Conservation (phyloP, 495 filamentous ascomycete species). For the Darksidea phi region DNA sequence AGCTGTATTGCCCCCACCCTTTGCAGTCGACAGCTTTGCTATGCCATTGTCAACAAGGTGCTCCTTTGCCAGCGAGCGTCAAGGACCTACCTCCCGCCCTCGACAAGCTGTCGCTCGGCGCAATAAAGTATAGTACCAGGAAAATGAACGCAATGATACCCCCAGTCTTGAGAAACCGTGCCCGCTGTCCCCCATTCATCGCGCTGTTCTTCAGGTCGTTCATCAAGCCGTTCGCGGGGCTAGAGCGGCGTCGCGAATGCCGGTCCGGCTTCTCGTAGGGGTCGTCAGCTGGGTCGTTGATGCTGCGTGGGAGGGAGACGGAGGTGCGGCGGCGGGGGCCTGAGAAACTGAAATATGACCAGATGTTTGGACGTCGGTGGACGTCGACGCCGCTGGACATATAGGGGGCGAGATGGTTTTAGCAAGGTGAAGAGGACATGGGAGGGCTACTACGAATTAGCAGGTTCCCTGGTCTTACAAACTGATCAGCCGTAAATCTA, state of each 20-base stretch:
- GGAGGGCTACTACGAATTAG: background rate
- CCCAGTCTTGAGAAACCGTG: conserved; percentile 78
- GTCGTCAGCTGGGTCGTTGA: conserved; percentile 37
- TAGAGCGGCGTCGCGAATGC: conserved; percentile 32
- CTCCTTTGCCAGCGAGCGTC: conserved; percentile 11
- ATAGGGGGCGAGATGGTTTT: conserved; percentile 19
- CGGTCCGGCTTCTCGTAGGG: conserved; percentile 50
- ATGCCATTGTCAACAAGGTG: background rate
- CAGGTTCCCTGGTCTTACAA: too few relatives aligned
- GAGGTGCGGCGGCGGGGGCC: conserved; percentile 41
- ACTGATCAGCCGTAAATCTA: background rate
- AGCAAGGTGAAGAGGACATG: background rate
- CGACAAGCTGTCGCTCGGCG: conserved; percentile 52
- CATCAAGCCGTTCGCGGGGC: conserved; percentile 34
- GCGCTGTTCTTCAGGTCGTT: conserved; percentile 48
- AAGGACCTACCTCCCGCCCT: conserved; percentile 19
- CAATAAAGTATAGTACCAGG: conserved; percentile 72
- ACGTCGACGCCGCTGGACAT: conserved; percentile 49
- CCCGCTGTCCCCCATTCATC: conserved; percentile 49
- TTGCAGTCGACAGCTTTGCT: conserved; percentile 24
- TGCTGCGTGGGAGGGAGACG: conserved; percentile 44
- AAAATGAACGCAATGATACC: conserved; percentile 72
- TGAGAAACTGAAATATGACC: conserved; percentile 51
- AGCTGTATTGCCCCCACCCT: conserved; percentile 44
- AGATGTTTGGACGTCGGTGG: conserved; percentile 47